Base-by-base conservation (phyloP, 2,329 filamentous ascomycete species). In the Aspergillus arachidicola region DNA sequence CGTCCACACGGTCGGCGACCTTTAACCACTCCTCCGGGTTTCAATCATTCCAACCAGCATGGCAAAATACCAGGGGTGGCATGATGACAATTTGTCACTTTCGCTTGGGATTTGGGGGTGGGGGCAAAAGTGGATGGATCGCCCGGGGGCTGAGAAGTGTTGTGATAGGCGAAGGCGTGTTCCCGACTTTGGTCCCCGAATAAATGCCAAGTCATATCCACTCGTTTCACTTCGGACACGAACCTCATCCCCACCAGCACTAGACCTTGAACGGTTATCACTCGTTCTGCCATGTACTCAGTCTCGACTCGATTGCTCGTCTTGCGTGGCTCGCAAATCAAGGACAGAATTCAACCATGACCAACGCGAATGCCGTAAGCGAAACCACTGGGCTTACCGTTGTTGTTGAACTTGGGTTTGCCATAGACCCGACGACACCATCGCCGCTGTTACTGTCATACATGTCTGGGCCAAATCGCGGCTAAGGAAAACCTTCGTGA, bases 61-160 rank as follows among this genome's bases (percentile, higher is more conserved):
- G 4, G 16, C 11, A 9, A n/a, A 1, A 26, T 41, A 41, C 12
- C 14, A 16, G 21, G 51, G 51, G 51, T 43, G 51, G 51, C 23
- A 41, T 55, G 51, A 55, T 55, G 21, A 12, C 51, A 38, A 23
- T 16, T n/a, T 23, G 10, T 26, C 51, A 55, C 32, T 55, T 55
- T 55, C 51, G 51, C 51, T 38, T 55, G 34, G 51, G 51, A 23
- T 54, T 54, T 36, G 51, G 30, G 30, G 28, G 51, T 54, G 51
- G 51, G 51, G 32, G 30, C 28, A 54, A 55, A 53, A 55, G 51
- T 55, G 51, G 51, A 38, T 55, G 32, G 38, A 55, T 55, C 51
- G 26, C 12, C 51, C 30, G 7, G 10, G 9, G 34, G 28, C 50
- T n/a, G 50, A n/a, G 1, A 36, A 54, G 9, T 21, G 2, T 34